Evolutionary conservation across 306 rosid species (phyloP).

Genomic region (Calophaca sinica): DNA sequence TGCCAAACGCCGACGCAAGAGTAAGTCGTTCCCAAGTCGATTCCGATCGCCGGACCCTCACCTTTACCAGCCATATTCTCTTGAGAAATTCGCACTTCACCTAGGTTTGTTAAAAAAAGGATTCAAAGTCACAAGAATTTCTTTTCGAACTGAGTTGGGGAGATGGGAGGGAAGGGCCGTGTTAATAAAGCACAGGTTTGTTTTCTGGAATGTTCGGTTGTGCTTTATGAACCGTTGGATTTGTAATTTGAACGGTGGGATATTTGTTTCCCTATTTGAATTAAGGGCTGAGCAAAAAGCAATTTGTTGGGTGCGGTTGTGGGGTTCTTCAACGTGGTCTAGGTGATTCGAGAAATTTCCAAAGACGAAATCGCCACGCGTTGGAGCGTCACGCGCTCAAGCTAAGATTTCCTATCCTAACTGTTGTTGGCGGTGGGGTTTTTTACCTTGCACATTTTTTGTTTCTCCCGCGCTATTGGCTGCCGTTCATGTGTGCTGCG

Average conservation of each 20-base stretch:
- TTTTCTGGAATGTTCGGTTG: slow-evolving; percentile 56
- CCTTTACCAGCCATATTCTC: slow-evolving; percentile 60
- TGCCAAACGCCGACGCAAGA: slow-evolving; percentile 68
- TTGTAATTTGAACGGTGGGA: slow-evolving; percentile 20
- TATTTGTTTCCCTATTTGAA: neutral
- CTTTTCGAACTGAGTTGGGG: neutral
- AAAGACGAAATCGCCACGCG: neutral
- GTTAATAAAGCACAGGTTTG: slow-evolving; percentile 38
- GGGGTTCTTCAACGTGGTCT: slow-evolving; percentile 26
- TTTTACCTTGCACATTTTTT: neutral
- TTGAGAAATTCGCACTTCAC: neutral
- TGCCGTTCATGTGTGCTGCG: neutral
- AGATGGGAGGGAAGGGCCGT: neutral
- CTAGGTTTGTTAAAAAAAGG: neutral
- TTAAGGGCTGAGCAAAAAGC: neutral
- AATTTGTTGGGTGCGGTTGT: neutral
- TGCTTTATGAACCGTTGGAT: slow-evolving; percentile 53
- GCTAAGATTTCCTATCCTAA: neutral
- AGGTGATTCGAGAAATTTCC: slow-evolving; percentile 63
- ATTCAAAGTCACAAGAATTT: neutral
- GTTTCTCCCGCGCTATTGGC: slow-evolving; percentile 45
- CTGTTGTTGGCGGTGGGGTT: neutral
- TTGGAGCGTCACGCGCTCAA: neutral
- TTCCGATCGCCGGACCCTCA: slow-evolving; percentile 66
- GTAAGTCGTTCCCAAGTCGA: slow-evolving; percentile 61